Evolutionary conservation across 2,329 filamentous ascomycete genomes (phyloP), one percentile per base, ranked within the genome.

Genomic region (Arthrobotrys pseudoclavata): DNA sequence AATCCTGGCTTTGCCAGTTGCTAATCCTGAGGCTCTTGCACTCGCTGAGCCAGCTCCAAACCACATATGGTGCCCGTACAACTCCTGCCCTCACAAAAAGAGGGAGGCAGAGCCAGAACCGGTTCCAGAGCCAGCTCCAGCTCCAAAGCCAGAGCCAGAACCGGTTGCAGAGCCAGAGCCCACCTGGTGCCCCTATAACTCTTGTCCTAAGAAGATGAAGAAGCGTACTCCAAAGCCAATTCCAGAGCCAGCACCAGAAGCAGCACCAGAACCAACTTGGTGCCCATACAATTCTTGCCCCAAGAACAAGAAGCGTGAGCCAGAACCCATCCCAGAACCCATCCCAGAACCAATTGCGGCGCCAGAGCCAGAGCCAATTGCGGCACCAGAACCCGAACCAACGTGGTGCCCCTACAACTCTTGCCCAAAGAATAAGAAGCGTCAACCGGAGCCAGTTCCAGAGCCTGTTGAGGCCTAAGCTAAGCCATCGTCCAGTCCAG

Each of bases 371-470:
- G 31, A 40, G 26, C 52, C 52, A 57, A 29, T 37, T 57, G 29
- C 52, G 24, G 52, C 29, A 20, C 52, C 48, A 55, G 48, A 67
- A 18, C 34, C 48, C 20, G 31, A 40, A 18, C 57, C 40, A 4
- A 34, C 26, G 18, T 71, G 68, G 68, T 74, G 69, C 52, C 37
- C 57, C 42, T 57, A 50, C 50, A 74, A 74, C 42, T 53, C 60
- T 15, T 71, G 68, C 57, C 57, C 42, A 9, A 75, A 75, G 70
- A 75, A 75, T 10, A 42, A 57, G 4, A 71, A 72, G 60, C 60
- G 69, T 26, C 34, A 40, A 37, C 60, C 64, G 15, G 52, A 57
- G 52, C 29, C 52, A 6, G 34, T 60, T 60, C 31, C 55, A 22
- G 55, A 60, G 55, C 55, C 55, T 60, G 55, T 60, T 60, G 55